phyloP scores from a whole-genome alignment of 73 alveolate genomes.

The Paramecium tetraurelia region DNA sequence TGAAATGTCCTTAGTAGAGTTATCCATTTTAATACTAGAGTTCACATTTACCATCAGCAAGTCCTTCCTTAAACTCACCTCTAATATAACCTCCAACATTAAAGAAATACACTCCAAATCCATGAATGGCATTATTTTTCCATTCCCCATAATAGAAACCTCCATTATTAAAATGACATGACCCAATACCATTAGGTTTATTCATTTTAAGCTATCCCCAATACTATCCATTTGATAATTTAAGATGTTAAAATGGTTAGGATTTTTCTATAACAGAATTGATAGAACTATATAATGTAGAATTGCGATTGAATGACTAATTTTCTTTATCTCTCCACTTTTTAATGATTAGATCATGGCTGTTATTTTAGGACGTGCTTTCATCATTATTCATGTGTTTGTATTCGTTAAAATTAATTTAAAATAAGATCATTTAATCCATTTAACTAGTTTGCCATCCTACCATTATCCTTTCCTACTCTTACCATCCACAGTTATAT shows the following conservation, averaged over 20 bases:
- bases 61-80: conserved; percentile 2
- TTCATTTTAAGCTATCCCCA: background rate
- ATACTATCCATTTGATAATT: background rate
- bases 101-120: conserved; percentile 1
- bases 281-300: background rate
- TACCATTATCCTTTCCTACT: conserved; percentile 69
- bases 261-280: background rate
- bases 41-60: conserved; percentile 13
- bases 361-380: background rate
- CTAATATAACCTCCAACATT: conserved; percentile 8
- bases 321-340: conserved; percentile 23
- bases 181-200: conserved; percentile 23
- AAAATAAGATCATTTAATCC: conserved; percentile 48
- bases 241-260: background rate
- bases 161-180: background rate
- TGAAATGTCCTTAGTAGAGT: background rate
- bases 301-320: background rate
- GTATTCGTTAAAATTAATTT: background rate
- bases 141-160: conserved; percentile 40
- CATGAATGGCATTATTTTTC: background rate
- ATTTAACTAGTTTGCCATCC: conserved; percentile 69
- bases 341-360: background rate
- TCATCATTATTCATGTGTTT: background rate
- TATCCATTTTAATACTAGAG: conserved; percentile 13
- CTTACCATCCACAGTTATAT: conserved; percentile 65